Base-by-base conservation (phyloP, 495 filamentous ascomycete genomes). In the Talaromyces thailandensis region DNA sequence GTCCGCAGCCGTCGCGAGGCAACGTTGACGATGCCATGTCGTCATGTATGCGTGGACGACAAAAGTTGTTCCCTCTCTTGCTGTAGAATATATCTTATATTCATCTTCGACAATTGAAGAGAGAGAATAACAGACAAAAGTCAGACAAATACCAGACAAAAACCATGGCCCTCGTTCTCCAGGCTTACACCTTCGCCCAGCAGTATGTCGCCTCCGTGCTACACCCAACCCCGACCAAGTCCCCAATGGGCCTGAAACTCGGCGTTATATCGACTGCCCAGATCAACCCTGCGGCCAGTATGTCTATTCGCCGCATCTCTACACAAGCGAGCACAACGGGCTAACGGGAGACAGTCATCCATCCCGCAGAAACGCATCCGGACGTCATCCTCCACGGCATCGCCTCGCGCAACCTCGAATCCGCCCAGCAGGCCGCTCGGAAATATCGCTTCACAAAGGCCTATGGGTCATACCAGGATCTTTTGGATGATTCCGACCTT, bases 371-470 rank as follows among this genome's bases (percentile, higher is more conserved):
- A 43, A 63, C 67, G 8, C 68, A 70, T 60, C 68, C 68, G 1
- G 50, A 63, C 29, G 61, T 69, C 23, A 62, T 65, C 35, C 65
- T 70, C 45, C 65, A 70, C 56, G 68, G 50, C 14, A 66, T 70
- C 59, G 67, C 68, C 45, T 65, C 68, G 12, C 67, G 63, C 56
- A 63, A 69, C 56, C 12, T 57, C 14, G 16, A 63, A 5, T 60
- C 60, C 8, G 63, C 63, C 21, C 24, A 65, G 45, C 35, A 52
- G 24, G 31, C 26, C 0, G 63, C 61, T 21, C 50, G 32, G 29
- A 52, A 62, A 18, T 83, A 84, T 66, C 66, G 82, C 63, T 57
- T 65, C 37, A 31, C 29, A 56, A 64, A 60, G 21, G 53, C 61
- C 12, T 64, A 68, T 16, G 64, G 62, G 12, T 55, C 61, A 23